Percentiles rank a stretch among this genome's conserved stretches.
Conservation (phyloP, 768 basidiomycete genomes). For the Macrolepiota albuminosa region DNA sequence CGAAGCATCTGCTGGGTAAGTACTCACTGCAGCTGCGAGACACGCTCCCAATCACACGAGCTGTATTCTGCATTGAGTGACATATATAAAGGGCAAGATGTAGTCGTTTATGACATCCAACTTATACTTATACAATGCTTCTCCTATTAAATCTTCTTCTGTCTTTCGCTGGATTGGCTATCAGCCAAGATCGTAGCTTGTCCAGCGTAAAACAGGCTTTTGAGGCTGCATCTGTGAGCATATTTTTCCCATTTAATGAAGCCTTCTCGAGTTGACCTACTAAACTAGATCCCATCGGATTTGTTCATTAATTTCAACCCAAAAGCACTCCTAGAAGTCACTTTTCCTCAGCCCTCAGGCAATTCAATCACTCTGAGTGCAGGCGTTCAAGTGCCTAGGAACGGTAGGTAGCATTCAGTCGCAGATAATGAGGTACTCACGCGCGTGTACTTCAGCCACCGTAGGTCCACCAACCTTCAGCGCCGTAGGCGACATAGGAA, state of each 20-base stretch:
- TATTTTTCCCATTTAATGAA: neutral
- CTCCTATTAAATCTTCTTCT: constrained; percentile 5
- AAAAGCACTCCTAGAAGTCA: constrained; percentile 29
- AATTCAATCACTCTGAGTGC: constrained; percentile 28
- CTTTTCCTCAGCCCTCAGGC: constrained; percentile 22
- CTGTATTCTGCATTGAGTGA: neutral
- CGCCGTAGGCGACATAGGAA: constrained; percentile 18
- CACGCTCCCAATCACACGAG: neutral
- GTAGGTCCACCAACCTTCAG: constrained; percentile 31
- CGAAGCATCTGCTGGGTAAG: too few species aligned
- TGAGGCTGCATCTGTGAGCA: constrained; percentile 19
- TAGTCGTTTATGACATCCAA: neutral
- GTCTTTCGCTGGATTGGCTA: constrained; percentile 11
- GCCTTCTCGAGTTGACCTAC: neutral
- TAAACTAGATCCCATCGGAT: constrained; percentile 26
- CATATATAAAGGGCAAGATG: neutral
- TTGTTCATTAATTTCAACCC: constrained; percentile 30
- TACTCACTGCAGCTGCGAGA: neutral
- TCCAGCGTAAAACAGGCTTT: constrained; percentile 20
- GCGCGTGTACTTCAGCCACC: constrained; percentile 24
- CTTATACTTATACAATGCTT: constrained; percentile 3
- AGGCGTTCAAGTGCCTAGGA: constrained; percentile 28
- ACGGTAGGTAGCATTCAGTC: constrained; percentile 20
- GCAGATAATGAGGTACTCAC: neutral
- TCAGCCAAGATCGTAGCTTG: constrained; percentile 21